A percentile compares a stretch with the other conserved stretches of the same genome.
These are phyloP conservation scores for Yamadazyma friedrichii DNA, from an alignment of 1,139 yeast species.

Conservation along the genomic window DNA sequence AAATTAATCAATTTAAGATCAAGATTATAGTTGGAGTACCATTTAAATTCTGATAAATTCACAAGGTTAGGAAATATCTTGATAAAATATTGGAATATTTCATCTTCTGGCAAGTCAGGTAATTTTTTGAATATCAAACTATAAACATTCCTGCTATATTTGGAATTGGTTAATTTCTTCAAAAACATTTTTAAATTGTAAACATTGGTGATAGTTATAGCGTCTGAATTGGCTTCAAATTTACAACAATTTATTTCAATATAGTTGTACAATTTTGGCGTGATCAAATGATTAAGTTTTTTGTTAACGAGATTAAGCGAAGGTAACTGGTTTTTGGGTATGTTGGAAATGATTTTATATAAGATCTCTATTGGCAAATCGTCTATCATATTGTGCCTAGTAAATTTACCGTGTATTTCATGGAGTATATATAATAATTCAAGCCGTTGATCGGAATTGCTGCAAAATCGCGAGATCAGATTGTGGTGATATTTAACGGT, in stretches of 20 bases:
- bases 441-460: conserved; percentile 8
- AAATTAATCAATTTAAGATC: conserved; percentile 15
- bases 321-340: conserved; percentile 16
- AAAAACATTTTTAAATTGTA: conserved; percentile 22
- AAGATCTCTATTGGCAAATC: conserved; percentile 23
- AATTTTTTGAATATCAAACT: conserved; percentile 17
- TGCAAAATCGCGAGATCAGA: conserved; percentile 7
- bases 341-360: conserved; percentile 4
- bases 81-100: conserved; percentile 18
- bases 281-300: conserved; percentile 14
- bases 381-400: conserved; percentile 10
- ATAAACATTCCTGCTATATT: conserved; percentile 17
- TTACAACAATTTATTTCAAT: conserved; percentile 21
- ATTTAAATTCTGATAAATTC: conserved; percentile 21
- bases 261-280: conserved; percentile 21
- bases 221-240: conserved; percentile 8
- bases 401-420: too few relatives aligned
- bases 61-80: conserved; percentile 19
- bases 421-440: not conserved
- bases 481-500: not conserved
- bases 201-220: conserved; percentile 16
- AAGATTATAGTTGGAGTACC: conserved; percentile 21
- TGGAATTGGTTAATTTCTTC: conserved; percentile 16
- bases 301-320: conserved; percentile 18
- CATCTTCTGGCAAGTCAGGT: conserved; percentile 31